Evolutionary conservation across 345 rosid genomes (phyloP).

Genomic region (Odontarrhena argentea): DNA sequence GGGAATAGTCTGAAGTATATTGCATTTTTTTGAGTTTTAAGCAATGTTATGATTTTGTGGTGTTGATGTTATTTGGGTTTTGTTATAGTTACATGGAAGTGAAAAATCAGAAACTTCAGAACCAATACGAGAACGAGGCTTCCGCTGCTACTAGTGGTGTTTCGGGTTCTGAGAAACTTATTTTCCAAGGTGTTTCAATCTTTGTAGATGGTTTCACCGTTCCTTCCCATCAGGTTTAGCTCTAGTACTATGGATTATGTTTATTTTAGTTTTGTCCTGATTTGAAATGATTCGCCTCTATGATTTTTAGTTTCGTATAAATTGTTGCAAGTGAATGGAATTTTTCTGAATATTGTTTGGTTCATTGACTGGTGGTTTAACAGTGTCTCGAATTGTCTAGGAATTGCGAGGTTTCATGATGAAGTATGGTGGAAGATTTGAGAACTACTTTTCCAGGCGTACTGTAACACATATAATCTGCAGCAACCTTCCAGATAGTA

Average conservation of each 20-base stretch:
- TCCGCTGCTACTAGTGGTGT: conserved; percentile 46
- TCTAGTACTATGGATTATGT: background rate
- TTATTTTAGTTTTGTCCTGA: background rate
- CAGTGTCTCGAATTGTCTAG: conserved; percentile 41
- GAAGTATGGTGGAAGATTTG: conserved; percentile 72
- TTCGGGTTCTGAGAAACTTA: conserved; percentile 50
- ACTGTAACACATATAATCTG: conserved; percentile 86
- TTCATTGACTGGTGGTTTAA: background rate
- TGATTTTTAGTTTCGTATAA: background rate
- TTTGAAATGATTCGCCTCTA: background rate
- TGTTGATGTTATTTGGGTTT: conserved; percentile 16
- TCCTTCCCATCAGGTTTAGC: conserved; percentile 84
- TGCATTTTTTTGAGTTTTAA: background rate
- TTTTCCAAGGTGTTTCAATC: conserved; percentile 85
- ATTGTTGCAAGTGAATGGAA: background rate
- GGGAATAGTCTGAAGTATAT: background rate
- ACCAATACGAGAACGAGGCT: conserved; percentile 71
- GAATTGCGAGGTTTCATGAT: conserved; percentile 79
- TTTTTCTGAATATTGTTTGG: background rate
- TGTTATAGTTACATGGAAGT: conserved; percentile 72
- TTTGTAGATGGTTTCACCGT: conserved; percentile 89
- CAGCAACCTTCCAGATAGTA: conserved; percentile 84
- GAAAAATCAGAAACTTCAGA: conserved; percentile 80
- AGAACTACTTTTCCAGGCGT: conserved; percentile 86
- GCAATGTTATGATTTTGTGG: background rate